Evolutionary conservation across 306 rosid species (phyloP), one percentile per base, ranked within the genome.

Genomic region (Trichosanthes cucumerina): DNA sequence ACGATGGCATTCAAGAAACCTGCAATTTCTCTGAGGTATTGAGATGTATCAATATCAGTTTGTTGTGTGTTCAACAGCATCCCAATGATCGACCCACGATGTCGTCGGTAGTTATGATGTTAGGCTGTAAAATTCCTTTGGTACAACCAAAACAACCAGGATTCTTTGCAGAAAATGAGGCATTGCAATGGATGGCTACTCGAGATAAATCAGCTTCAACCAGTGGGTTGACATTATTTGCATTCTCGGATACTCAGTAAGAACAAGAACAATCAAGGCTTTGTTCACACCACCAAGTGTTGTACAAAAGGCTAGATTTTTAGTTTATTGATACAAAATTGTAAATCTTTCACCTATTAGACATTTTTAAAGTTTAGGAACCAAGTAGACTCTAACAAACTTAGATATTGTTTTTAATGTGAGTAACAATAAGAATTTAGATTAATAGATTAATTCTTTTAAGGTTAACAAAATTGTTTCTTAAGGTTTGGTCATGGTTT

Each of bases 91-190:
- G 87, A 56, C 87, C 87, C n/a, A 46, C 44, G 21, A 84, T 81
- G 87, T 80, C 87, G 3, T 75, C 68, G 28, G 87, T 78, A 7
- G 68, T 81, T 31, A 16, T 64, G 77, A 81, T 84, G 87, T 58
- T 84, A 28, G 63, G 82, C 1, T 39, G 82, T 56, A 69, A 81
- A 36, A 75, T 46, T 56, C 43, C 28, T 9, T 34, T 84, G 49
- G 47, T 34, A 33, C 80, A 75, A 13, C 84, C 87, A 10, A 75
- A 81, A 66, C 79, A 34, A 38, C 87, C 82, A 2, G 80, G 82
- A 5, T 79, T 79, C 13, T 79, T 56, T 5, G 11, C 38, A 14
- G 79, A 71, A 46, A 31, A 52, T 52, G 44, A 75, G 50, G 2
- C 39, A 50, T 28, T 36, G n/a, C 19, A 56, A 34, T 31, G 46